Percentiles rank a stretch among this genome's conserved stretches.
phyloP scores from a whole-genome alignment of 2,329 filamentous ascomycete species.

The Neocucurbitaria cava region DNA sequence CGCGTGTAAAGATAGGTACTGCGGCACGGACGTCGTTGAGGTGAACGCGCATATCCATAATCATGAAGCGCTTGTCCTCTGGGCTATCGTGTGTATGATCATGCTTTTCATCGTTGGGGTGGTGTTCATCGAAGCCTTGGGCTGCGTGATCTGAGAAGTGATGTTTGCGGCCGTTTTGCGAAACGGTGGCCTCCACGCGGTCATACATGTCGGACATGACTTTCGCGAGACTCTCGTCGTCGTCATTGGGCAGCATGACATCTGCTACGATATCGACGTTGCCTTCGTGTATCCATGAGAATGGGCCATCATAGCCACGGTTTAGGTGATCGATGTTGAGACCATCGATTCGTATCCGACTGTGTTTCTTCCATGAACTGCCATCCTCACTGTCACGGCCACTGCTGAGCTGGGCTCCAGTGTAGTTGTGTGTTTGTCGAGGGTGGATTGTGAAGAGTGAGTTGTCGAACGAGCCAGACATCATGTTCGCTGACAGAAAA shows the following conservation, averaged over 20 bases:
- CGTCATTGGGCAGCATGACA: slow-evolving; percentile 89
- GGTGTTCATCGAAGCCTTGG: slow-evolving; percentile 36
- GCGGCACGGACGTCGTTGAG: slow-evolving; percentile 93
- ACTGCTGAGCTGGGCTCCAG: slow-evolving; percentile 67
- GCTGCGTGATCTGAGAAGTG: slow-evolving; percentile 45
- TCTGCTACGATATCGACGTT: slow-evolving; percentile 97
- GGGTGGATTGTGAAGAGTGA: slow-evolving; percentile 98
- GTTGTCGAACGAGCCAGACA: slow-evolving; percentile 94
- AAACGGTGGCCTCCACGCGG: slow-evolving; percentile 90
- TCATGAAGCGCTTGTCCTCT: slow-evolving; percentile 78
- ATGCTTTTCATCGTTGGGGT: slow-evolving; percentile 22
- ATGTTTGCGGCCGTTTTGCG: slow-evolving; percentile 70
- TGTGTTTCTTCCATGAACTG: slow-evolving; percentile 92
- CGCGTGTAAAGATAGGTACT: slow-evolving; percentile 88
- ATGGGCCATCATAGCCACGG: slow-evolving; percentile 87
- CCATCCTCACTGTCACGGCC: slow-evolving; percentile 67
- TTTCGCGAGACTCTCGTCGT: slow-evolving; percentile 87
- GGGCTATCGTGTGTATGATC: slow-evolving; percentile 12
- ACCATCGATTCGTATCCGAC: slow-evolving; percentile 87
- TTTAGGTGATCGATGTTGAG: slow-evolving; percentile 97
- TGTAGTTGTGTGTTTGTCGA: slow-evolving; percentile 82
- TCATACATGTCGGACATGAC: slow-evolving; percentile 98
- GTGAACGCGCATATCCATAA: slow-evolving; percentile 94
- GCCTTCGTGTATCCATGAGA: slow-evolving; percentile 97
- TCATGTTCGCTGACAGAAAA: slow-evolving; percentile 91